Evolutionary conservation across 345 rosid genomes (phyloP).

Genomic region (Carallia brachiata): DNA sequence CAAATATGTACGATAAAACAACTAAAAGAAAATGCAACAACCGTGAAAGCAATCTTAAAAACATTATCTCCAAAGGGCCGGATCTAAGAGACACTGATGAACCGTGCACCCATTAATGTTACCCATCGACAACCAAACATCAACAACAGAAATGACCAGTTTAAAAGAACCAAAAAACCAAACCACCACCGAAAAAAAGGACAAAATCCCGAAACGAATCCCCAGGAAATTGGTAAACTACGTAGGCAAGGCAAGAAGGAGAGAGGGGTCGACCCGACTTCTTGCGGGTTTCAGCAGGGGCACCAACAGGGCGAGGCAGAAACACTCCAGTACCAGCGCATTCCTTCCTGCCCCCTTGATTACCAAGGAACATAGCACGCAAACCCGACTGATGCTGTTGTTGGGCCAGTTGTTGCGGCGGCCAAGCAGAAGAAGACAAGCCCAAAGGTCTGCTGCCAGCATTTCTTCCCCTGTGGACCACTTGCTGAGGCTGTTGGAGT

Average conservation of each 20-base stretch:
- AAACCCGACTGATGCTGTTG: conserved; percentile 38
- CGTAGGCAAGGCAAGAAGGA: too few relatives aligned
- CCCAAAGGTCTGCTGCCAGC: conserved; percentile 19
- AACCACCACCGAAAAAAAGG: background rate
- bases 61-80: too few relatives aligned
- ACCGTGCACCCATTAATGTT: too few relatives aligned
- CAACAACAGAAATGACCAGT: too few relatives aligned
- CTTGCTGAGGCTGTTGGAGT: conserved; percentile 8
- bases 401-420: conserved; percentile 40
- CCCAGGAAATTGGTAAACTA: background rate
- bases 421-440: conserved; percentile 58
- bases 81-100: too few relatives aligned
- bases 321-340: conserved; percentile 89
- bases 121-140: background rate
- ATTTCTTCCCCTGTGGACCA: conserved; percentile 13
- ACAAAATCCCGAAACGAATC: background rate
- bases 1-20: too few relatives aligned
- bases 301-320: conserved; percentile 58
- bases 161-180: background rate
- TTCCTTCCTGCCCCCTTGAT: conserved; percentile 42
- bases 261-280: conserved; percentile 45
- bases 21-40: too few relatives aligned
- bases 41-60: too few relatives aligned
- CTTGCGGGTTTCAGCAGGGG: conserved; percentile 41
- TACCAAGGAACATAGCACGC: conserved; percentile 60